A percentile compares a stretch with the other conserved stretches of the same genome.
Conservation (phyloP, 2,329 filamentous ascomycete species). For the Davidsoniella eucalypti region DNA sequence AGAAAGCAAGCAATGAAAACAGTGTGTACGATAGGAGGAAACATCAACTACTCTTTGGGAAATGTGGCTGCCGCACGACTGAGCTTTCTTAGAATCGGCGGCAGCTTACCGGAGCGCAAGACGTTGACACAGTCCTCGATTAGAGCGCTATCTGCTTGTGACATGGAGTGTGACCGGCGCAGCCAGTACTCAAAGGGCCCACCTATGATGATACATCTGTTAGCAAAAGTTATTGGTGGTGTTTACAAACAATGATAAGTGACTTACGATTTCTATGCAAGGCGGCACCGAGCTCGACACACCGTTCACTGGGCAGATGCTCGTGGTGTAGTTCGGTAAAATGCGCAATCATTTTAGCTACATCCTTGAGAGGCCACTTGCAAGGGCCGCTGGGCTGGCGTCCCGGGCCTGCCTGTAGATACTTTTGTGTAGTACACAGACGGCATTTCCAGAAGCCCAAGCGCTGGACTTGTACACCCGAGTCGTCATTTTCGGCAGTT, state of each 20-base stretch:
- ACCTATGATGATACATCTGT: slow-evolving; percentile 16
- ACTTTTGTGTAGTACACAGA: slow-evolving; percentile 28
- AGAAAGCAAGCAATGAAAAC: background rate
- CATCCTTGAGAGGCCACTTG: slow-evolving; percentile 31
- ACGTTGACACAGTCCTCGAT: slow-evolving; percentile 23
- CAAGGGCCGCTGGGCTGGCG: slow-evolving; percentile 27
- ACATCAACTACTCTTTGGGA: slow-evolving; percentile 14
- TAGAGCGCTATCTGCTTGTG: slow-evolving; percentile 19
- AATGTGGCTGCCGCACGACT: slow-evolving; percentile 22
- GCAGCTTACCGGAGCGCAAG: slow-evolving; percentile 23
- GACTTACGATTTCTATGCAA: slow-evolving; percentile 25
- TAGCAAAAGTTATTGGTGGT: background rate
- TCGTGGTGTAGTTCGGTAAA: slow-evolving; percentile 30
- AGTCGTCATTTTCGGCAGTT: slow-evolving; percentile 10
- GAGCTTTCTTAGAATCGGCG: slow-evolving; percentile 21
- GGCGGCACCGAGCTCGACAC: slow-evolving; percentile 26
- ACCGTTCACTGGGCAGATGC: slow-evolving; percentile 26
- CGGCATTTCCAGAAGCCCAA: slow-evolving; percentile 32
- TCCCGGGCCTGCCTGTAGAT: slow-evolving; percentile 23
- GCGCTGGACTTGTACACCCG: slow-evolving; percentile 20
- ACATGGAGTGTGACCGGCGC: slow-evolving; percentile 24
- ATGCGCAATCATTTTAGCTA: slow-evolving; percentile 31
- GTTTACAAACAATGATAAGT: background rate
- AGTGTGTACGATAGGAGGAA: background rate
- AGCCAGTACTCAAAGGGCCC: slow-evolving; percentile 33